Percentiles rank a stretch among this genome's conserved stretches.
These are phyloP conservation scores for Xylariaceae sp. DNA, from an alignment of 2,329 filamentous ascomycete species.

Conservation along the genomic window DNA sequence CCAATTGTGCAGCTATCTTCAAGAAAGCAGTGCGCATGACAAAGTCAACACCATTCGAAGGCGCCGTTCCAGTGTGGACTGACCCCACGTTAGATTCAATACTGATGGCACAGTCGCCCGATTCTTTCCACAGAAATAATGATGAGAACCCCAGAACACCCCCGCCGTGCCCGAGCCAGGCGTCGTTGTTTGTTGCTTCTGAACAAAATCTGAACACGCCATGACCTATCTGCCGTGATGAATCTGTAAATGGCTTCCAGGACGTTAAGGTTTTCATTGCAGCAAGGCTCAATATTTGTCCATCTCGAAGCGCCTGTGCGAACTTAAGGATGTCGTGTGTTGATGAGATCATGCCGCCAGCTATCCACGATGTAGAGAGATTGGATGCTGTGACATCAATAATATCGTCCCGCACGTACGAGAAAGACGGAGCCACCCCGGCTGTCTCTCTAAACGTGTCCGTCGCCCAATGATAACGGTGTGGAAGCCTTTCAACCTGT, in stretches of 20 bases:
- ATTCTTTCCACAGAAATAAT: not conserved
- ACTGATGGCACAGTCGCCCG: not conserved
- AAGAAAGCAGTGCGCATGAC: not conserved
- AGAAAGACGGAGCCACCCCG: not conserved
- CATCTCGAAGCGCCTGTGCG: not conserved
- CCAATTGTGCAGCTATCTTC: conserved; percentile 11
- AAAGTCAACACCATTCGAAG: not conserved
- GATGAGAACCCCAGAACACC: not conserved
- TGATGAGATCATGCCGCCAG: not conserved
- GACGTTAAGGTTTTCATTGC: not conserved
- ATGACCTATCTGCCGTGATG: not conserved
- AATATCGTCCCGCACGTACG: not conserved
- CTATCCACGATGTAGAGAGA: not conserved
- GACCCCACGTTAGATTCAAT: not conserved
- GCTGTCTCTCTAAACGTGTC: not conserved
- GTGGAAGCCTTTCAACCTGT: not conserved
- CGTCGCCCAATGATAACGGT: not conserved
- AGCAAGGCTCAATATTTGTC: not conserved
- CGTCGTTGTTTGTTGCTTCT: not conserved
- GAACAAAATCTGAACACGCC: not conserved
- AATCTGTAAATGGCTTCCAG: not conserved
- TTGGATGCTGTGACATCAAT: not conserved
- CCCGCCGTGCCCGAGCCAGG: not conserved
- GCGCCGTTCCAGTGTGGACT: not conserved
- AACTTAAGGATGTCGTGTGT: not conserved